These are phyloP conservation scores for Trichoderma sp. DNA, from an alignment of 2,329 filamentous ascomycete genomes.

Conservation along the genomic window DNA sequence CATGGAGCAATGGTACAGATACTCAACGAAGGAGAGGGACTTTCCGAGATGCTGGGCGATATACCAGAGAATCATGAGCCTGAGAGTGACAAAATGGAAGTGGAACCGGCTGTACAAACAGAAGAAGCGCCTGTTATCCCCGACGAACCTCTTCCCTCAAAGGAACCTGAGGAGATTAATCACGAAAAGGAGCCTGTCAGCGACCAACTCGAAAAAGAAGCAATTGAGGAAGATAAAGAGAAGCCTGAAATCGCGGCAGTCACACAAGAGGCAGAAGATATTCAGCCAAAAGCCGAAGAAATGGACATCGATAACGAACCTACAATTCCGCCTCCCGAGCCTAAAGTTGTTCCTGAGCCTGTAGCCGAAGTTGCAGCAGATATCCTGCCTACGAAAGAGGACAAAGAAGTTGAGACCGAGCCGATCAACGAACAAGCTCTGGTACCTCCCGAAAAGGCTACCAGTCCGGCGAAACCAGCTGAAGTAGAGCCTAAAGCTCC, in stretches of 20 bases:
- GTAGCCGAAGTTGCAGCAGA: slow-evolving; percentile 1
- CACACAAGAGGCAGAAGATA: slow-evolving; percentile 30
- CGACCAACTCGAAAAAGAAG: neutral
- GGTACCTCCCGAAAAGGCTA: slow-evolving; percentile 1
- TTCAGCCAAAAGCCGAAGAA: slow-evolving; percentile 47
- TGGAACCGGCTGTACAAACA: neutral
- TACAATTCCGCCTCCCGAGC: neutral
- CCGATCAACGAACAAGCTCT: neutral
- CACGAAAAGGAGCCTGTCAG: neutral
- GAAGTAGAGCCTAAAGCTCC: slow-evolving; percentile 43
- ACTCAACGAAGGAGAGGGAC: slow-evolving; percentile 49
- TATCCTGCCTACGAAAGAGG: neutral
- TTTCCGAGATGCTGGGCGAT: slow-evolving; percentile 50
- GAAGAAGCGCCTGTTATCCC: neutral
- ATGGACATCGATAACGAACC: slow-evolving; percentile 45
- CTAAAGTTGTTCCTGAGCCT: neutral
- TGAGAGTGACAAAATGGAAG: neutral
- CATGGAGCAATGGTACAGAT: slow-evolving; percentile 55
- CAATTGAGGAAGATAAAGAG: slow-evolving; percentile 1
- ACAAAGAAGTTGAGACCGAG: slow-evolving; percentile 5
- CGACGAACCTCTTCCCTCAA: neutral
- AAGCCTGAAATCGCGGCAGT: slow-evolving; percentile 32
- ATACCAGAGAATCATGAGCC: neutral
- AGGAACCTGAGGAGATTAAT: neutral
- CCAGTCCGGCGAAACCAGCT: slow-evolving; percentile 36